A percentile compares a stretch with the other conserved stretches of the same genome.
Conservation (phyloP, 2,329 filamentous ascomycete genomes). For the Aspergillus latus region DNA sequence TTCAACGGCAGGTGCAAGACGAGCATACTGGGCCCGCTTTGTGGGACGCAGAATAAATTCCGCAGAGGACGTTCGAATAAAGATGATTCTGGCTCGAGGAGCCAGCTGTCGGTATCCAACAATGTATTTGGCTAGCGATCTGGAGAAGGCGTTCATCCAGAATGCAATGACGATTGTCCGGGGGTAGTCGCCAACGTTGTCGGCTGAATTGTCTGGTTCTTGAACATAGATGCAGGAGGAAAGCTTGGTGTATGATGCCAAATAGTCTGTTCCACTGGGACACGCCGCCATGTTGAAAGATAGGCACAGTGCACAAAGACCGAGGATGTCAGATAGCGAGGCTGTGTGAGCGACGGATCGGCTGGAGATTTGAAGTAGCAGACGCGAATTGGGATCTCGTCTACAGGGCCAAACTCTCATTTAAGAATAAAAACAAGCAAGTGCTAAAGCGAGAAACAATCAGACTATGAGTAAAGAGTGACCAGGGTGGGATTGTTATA, state of each 20-base stretch:
- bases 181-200: slow-evolving; percentile 11
- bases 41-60: slow-evolving; percentile 35
- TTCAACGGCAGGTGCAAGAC: slow-evolving; percentile 37
- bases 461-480: background rate
- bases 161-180: slow-evolving; percentile 48
- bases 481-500: background rate
- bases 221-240: slow-evolving; percentile 42
- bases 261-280: slow-evolving; percentile 15
- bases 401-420: background rate
- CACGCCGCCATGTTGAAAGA: slow-evolving; percentile 12
- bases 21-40: slow-evolving; percentile 25
- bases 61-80: slow-evolving; percentile 38
- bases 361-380: background rate
- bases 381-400: background rate
- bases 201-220: slow-evolving; percentile 27
- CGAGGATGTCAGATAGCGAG: background rate
- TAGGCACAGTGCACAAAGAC: background rate
- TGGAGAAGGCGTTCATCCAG: slow-evolving; percentile 50
- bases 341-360: background rate
- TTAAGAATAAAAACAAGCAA: background rate
- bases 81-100: slow-evolving; percentile 45
- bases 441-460: background rate
- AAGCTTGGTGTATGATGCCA: slow-evolving; percentile 37
- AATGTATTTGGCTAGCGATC: slow-evolving; percentile 51
- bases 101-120: slow-evolving; percentile 44